phyloP scores from a whole-genome alignment of 345 rosid genomes.

The Dipteronia sinensis region DNA sequence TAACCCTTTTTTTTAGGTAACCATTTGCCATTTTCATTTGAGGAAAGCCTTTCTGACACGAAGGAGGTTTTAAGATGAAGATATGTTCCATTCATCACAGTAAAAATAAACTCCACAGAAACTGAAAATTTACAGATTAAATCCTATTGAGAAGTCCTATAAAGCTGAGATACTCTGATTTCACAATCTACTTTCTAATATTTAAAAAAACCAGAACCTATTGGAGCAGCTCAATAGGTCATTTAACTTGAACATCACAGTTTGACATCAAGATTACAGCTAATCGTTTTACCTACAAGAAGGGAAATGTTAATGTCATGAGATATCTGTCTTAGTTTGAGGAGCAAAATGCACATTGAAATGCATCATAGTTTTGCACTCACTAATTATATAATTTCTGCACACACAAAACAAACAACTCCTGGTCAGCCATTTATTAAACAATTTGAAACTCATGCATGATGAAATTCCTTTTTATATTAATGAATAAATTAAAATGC shows the following conservation, averaged over 20 bases:
- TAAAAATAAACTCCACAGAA: neutral
- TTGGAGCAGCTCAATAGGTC: neutral
- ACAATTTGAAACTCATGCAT: neutral
- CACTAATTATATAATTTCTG: neutral
- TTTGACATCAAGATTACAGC: neutral
- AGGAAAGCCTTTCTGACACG: neutral
- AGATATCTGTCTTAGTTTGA: neutral
- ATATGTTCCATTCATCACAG: neutral
- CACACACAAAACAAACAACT: neutral
- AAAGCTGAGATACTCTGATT: neutral
- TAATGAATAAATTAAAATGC: slow-evolving; percentile 4
- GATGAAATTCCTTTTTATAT: neutral
- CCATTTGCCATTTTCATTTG: neutral
- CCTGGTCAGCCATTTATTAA: neutral
- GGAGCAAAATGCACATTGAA: neutral
- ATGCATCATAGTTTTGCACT: neutral
- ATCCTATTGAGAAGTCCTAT: neutral
- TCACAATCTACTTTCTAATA: neutral
- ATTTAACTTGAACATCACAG: neutral
- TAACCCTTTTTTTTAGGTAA: neutral
- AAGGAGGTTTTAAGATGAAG: neutral
- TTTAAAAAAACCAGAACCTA: neutral
- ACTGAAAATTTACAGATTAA: neutral
- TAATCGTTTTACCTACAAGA: neutral
- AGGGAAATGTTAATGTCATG: neutral